Evolutionary conservation across 306 rosid species (phyloP), one percentile per base, ranked within the genome.

Genomic region (Vigna mungo): DNA sequence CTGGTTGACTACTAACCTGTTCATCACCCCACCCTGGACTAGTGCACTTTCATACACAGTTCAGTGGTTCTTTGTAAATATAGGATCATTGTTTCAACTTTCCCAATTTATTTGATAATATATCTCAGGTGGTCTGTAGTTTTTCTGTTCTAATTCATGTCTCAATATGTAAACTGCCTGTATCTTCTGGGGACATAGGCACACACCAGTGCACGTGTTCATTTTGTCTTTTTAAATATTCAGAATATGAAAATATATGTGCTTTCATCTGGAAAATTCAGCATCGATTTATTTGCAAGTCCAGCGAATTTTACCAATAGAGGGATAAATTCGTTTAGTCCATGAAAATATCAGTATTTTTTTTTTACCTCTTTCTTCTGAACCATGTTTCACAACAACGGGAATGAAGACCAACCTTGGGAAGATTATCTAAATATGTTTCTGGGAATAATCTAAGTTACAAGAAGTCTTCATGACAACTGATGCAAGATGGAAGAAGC

Each of bases 391-490:
- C 41, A 36, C 41, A 36, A 36, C 41, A n/a, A n/a, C n/a, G n/a
- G n/a, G n/a, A n/a, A n/a, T n/a, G n/a, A n/a, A n/a, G n/a, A n/a
- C n/a, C 43, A 62, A 96, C 99, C 97, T 89, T 92, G 37, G 99
- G 99, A 85, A 96, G 97, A 85, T 88, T 76, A 67, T 85, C 88
- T 11, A 88, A 60, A 69, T 86, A 96, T 7, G 91, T 68, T 66
- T 92, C 97, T 4, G 98, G 99, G 43, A 92, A 59, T 66, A 8
- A 47, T 34, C 18, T 74, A 14, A 61, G 54, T 17, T 44, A 25
- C 53, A 20, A 36, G 7, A 36, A 25, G 6, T 68, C 25, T 76
- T 71, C 36, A n/a, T 20, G 36, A 60, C 82, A 68, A 30, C 13
- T 14, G 47, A 32, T 23, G 2, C 68, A n/a, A 2, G 55, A 48